Evolutionary conservation across 345 rosid species (phyloP).

Genomic region (Eucalyptus curtisii): DNA sequence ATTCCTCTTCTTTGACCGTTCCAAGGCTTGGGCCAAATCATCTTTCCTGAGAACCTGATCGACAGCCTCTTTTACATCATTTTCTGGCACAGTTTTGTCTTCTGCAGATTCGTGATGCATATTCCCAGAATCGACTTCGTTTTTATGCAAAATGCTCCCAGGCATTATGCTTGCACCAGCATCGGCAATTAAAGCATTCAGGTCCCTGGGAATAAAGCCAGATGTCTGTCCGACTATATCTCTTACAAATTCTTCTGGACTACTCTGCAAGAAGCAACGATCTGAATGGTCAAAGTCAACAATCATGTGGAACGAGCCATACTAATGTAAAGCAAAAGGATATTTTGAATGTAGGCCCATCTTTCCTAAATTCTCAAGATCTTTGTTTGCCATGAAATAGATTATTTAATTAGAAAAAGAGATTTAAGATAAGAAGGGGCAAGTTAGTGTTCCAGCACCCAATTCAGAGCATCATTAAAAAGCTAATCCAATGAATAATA

Average conservation of each 20-base stretch:
- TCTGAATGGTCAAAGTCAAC: constrained; percentile 4
- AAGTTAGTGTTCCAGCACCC: background rate
- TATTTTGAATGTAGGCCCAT: background rate
- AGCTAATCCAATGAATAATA: background rate
- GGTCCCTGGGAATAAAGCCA: constrained; percentile 88
- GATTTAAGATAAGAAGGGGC: background rate
- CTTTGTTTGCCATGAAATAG: background rate
- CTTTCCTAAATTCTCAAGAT: background rate
- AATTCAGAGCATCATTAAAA: background rate
- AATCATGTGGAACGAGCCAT: background rate
- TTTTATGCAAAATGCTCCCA: constrained; percentile 19
- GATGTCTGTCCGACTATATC: constrained; percentile 86
- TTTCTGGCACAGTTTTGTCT: constrained; percentile 12
- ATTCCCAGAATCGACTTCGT: constrained; percentile 11
- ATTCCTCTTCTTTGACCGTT: constrained; percentile 87
- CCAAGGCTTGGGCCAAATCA: constrained; percentile 57
- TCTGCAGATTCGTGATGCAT: constrained; percentile 10
- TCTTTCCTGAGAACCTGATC: constrained; percentile 31
- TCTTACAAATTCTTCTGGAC: constrained; percentile 52
- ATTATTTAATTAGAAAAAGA: background rate
- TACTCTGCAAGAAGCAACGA: constrained; percentile 38
- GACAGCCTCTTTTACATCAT: constrained; percentile 4
- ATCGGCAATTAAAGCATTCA: constrained; percentile 83
- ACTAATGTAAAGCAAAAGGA: background rate
- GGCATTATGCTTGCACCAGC: constrained; percentile 59